A percentile compares a stretch with the other conserved stretches of the same genome.
These are phyloP conservation scores for Nothophytophthora sp. DNA, from an alignment of 352 stramenopile species.

Conservation along the genomic window DNA sequence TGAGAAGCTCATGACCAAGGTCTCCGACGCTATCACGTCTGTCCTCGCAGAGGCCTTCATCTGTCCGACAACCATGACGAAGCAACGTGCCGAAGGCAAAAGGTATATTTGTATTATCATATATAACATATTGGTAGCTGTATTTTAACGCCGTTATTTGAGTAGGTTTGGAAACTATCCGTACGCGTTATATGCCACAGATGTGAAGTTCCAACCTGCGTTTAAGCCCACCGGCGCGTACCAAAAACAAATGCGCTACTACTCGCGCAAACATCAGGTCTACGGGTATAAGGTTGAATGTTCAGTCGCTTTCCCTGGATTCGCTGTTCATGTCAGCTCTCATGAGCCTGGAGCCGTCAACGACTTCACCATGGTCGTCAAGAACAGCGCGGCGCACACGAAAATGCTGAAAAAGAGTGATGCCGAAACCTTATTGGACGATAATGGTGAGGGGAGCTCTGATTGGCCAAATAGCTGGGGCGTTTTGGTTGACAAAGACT, in stretches of 20 bases:
- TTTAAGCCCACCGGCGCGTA: neutral
- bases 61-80: neutral
- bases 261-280: neutral
- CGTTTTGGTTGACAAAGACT: slow-evolving; percentile 10
- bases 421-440: neutral
- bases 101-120: too few species aligned
- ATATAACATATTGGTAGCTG: too few species aligned
- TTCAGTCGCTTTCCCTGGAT: neutral
- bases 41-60: neutral
- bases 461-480: slow-evolving; percentile 1
- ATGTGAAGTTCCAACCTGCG: slow-evolving; percentile 3
- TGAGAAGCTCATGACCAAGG: slow-evolving; percentile 1
- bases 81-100: neutral
- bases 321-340: neutral
- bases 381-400: neutral
- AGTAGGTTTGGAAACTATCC: slow-evolving; percentile 4
- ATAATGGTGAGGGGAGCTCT: neutral
- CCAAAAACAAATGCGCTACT: neutral
- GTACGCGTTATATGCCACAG: neutral
- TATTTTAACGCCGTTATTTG: too few species aligned
- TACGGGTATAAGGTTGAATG: slow-evolving; percentile 4
- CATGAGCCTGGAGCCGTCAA: neutral
- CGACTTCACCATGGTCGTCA: slow-evolving; percentile 3
- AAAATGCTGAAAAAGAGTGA: slow-evolving; percentile 2
- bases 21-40: neutral